Base-by-base conservation (phyloP, 2,329 filamentous ascomycete species). In the Fusarium newnesense region DNA sequence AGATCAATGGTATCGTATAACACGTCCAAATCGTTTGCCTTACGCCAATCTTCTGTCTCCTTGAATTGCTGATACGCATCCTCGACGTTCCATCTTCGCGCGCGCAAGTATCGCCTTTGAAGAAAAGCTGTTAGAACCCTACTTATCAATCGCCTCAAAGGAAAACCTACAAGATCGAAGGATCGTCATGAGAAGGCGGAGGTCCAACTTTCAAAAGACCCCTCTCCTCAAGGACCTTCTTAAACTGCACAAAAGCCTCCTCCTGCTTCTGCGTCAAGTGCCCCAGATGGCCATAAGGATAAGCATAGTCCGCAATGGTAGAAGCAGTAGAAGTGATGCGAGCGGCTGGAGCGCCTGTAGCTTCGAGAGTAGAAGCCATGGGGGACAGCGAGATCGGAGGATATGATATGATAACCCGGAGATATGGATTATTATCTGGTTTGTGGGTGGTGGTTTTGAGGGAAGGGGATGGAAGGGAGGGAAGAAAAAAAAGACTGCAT, bases 1-100 rank as follows among this genome's bases (percentile, higher is more conserved):
- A 95, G 83, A 67, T 97, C 94, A 78, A 98, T 97, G 37, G 93
- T 95, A 80, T 93, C 89, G 84, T 97, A 98, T 42, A 98, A 86
- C 49, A 90, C 86, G 70, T 95, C 90, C 54, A 97, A 88, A 74
- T 93, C 87, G 81, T 96, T 96, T 70, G 93, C 90, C 75, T 89
- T 89, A 69, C 95, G 91, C 94, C 95, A 98, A 66, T 93, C 90
- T 82, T 97, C 94, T 1, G 95, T 97, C 61, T 95, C 93, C 78
- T 92, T 91, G 84, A 97, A 97, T 83, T 98, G 95, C 67, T 85
- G 87, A 80, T 92, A 92, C 18, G 95, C 95, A 75, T 96, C 94
- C 74, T 90, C 84, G 15, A 94, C 88, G 34, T 92, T 85, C 86
- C 96, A 98, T 81, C 91, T 93, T 64, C 95, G 91, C 39, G 95